Base-by-base conservation (phyloP, 2,329 filamentous ascomycete genomes). In the Triangularia setosa region DNA sequence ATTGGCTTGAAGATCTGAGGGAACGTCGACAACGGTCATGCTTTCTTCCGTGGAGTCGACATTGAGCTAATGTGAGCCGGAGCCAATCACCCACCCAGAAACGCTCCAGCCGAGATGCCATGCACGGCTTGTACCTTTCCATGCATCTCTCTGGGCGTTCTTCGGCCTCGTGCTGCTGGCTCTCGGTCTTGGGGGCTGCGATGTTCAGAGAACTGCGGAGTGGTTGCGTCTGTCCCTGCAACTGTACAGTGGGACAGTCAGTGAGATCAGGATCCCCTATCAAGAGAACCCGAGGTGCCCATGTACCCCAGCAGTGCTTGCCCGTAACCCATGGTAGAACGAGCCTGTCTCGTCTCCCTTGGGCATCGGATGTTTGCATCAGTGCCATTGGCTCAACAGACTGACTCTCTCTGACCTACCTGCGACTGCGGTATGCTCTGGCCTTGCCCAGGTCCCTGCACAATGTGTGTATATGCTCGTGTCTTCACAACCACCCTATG, bases 21-120 rank as follows among this genome's bases (percentile, higher is more conserved):
- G 70, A 72, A 75, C 74, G 70, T 78, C 75, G 73, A 78, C 79
- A 79, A 80, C 80, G 77, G 79, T 79, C 79, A 83, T 82, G 80
- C 80, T 78, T 79, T 80, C 77, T 78, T 79, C 79, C 80, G 79
- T 77, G 74, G 75, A 77, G 75, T 78, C 74, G 72, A 77, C 74
- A 73, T 76, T 76, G 74, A 76, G 74, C 77, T 78, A 76, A 78
- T 76, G 77, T 80, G 75, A 73, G 71, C 75, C 62, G 77, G 74
- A 74, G 73, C 79, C 79, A 79, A 80, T 81, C 71, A 75, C 70
- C 71, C 68, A 65, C 69, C 70, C 72, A 67, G 69, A 73, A 70
- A 73, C 74, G 72, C 75, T 73, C 76, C 74, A 78, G 75, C 75
- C 76, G 77, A 78, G 76, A 76, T 77, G 73, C 68, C 73, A 72